Evolutionary conservation across 306 rosid species (phyloP).

Genomic region (Hylodesmum podocarpum): DNA sequence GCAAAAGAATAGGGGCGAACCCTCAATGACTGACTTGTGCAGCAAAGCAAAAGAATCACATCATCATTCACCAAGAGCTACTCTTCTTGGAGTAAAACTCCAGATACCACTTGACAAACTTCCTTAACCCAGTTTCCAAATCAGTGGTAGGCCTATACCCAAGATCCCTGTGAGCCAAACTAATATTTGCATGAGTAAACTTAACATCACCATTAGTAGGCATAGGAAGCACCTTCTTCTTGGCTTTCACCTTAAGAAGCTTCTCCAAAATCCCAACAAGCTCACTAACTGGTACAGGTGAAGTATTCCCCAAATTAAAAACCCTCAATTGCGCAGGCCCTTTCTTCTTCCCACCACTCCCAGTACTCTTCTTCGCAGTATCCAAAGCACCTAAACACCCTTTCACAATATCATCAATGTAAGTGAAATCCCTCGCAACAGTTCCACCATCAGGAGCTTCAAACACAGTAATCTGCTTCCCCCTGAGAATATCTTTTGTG

Average conservation of each 20-base stretch:
- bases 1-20: constrained; percentile 7
- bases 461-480: constrained; percentile 62
- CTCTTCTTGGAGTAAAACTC: constrained; percentile 57
- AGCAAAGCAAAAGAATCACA: constrained; percentile 35
- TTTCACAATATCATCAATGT: constrained; percentile 77
- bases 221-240: constrained; percentile 64
- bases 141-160: constrained; percentile 70
- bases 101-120: constrained; percentile 81
- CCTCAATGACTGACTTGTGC: constrained; percentile 13
- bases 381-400: constrained; percentile 84
- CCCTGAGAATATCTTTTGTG: constrained; percentile 70
- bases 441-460: constrained; percentile 68
- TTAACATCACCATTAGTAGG: constrained; percentile 87
- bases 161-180: constrained; percentile 64
- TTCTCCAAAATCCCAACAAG: constrained; percentile 79
- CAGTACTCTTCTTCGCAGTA: constrained; percentile 80
- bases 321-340: constrained; percentile 77
- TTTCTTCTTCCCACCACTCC: constrained; percentile 85
- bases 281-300: constrained; percentile 76
- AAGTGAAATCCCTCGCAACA: constrained; percentile 85
- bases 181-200: constrained; percentile 83
- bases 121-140: constrained; percentile 76
- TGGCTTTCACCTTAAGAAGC: constrained; percentile 77
- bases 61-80: constrained; percentile 47
- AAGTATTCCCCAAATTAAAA: constrained; percentile 76